A percentile compares a stretch with the other conserved stretches of the same genome.
Evolutionary conservation across 805 yeast species (phyloP).

Genomic region (Kodamaea restingae): DNA sequence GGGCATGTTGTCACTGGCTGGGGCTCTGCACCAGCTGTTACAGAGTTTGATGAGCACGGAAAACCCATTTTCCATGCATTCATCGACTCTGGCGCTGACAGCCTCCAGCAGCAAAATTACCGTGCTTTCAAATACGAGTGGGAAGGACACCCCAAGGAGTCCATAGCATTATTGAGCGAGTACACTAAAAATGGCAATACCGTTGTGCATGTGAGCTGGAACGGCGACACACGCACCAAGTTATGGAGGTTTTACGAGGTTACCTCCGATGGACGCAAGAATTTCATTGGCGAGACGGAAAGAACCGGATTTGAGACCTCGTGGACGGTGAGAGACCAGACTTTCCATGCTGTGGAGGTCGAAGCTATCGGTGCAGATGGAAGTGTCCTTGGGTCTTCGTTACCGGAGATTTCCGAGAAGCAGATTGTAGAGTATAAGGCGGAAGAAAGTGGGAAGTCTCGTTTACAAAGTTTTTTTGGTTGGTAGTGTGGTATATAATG

Average conservation of each 20-base stretch:
- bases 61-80: slow-evolving; percentile 29
- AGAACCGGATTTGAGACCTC: slow-evolving; percentile 29
- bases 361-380: slow-evolving; percentile 16
- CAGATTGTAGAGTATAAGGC: slow-evolving; percentile 1
- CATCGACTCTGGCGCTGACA: slow-evolving; percentile 26
- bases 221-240: slow-evolving; percentile 35
- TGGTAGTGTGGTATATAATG: neutral
- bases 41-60: slow-evolving; percentile 27
- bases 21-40: slow-evolving; percentile 39
- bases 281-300: slow-evolving; percentile 14
- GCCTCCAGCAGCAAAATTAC: slow-evolving; percentile 24
- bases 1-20: slow-evolving; percentile 34
- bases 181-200: slow-evolving; percentile 13
- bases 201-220: slow-evolving; percentile 31
- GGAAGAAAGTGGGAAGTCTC: neutral
- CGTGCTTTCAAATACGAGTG: slow-evolving; percentile 34
- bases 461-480: neutral
- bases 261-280: slow-evolving; percentile 11
- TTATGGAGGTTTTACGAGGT: slow-evolving; percentile 25
- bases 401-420: slow-evolving; percentile 5
- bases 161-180: slow-evolving; percentile 24
- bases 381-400: slow-evolving; percentile 13
- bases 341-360: slow-evolving; percentile 11
- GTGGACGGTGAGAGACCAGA: slow-evolving; percentile 4
- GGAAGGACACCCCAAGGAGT: slow-evolving; percentile 32